Percentiles rank a stretch among this genome's conserved stretches.
Conservation (phyloP, 1,284 basidiomycete genomes). For the Bondarzewia mesenterica region DNA sequence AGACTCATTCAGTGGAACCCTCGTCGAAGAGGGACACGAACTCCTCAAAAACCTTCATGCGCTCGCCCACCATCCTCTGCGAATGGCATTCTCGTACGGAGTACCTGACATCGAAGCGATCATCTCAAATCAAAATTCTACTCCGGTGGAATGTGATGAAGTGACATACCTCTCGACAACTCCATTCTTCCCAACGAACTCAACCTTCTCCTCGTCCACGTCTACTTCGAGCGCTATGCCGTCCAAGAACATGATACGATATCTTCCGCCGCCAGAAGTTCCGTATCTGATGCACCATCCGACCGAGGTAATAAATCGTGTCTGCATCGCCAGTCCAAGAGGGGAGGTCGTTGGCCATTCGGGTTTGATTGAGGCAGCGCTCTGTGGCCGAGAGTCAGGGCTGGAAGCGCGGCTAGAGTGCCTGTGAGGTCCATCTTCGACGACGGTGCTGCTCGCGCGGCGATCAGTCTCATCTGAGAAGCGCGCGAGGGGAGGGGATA, state of each 20-base stretch:
- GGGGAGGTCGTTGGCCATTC: not conserved
- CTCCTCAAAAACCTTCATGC: conserved; percentile 34
- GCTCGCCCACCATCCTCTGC: conserved; percentile 26
- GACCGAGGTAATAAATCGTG: conserved; percentile 30
- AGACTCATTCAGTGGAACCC: conserved; percentile 6
- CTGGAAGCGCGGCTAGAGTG: not conserved
- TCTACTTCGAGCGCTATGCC: conserved; percentile 34
- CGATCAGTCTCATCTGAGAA: conserved; percentile 8
- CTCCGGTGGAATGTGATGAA: not conserved
- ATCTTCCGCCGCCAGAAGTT: conserved; percentile 25
- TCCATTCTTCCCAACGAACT: conserved; percentile 23
- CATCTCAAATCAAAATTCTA: not conserved
- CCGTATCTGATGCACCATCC: conserved; percentile 37
- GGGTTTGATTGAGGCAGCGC: not conserved
- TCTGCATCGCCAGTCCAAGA: conserved; percentile 9
- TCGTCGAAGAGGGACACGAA: conserved; percentile 35
- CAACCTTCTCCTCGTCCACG: conserved; percentile 32
- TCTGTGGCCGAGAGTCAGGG: conserved; percentile 1
- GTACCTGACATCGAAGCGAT: conserved; percentile 17
- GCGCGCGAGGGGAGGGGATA: conserved; percentile 5
- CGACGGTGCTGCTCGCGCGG: conserved; percentile 13
- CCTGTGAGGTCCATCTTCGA: conserved; percentile 6
- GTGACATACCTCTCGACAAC: conserved; percentile 21
- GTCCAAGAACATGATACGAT: conserved; percentile 40
- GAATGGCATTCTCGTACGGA: conserved; percentile 26